Conservation (phyloP, 208 protist species). For the Vickermania spadyakhi region DNA sequence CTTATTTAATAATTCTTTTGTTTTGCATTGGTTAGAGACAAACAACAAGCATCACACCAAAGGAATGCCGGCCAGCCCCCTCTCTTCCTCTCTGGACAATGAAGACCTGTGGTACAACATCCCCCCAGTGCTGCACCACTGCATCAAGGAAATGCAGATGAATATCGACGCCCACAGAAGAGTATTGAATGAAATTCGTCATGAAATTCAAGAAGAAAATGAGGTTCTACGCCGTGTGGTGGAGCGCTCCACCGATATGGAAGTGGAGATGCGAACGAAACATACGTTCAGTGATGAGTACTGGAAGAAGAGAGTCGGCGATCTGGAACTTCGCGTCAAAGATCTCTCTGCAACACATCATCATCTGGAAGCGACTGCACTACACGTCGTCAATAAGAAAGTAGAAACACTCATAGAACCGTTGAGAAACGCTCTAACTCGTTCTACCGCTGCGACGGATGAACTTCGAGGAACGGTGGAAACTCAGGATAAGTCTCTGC, state of each 20-base stretch:
- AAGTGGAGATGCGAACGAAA: slow-evolving; percentile 36
- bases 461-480: not conserved
- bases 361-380: too few species aligned
- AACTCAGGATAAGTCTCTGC: not conserved
- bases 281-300: slow-evolving; percentile 11
- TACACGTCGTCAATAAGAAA: too few species aligned
- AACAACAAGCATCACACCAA: too few species aligned
- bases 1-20: slow-evolving; percentile 2
- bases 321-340: not conserved
- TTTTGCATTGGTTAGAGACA: not conserved
- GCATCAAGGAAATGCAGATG: slow-evolving; percentile 43
- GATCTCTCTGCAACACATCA: too few species aligned
- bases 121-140: slow-evolving; percentile 39
- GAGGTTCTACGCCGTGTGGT: slow-evolving; percentile 28
- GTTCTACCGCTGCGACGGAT: too few species aligned
- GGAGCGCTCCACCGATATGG: slow-evolving; percentile 44
- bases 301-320: not conserved
- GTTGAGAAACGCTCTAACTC: too few species aligned
- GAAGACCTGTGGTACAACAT: slow-evolving; percentile 78
- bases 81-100: slow-evolving; percentile 19
- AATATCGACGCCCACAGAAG: slow-evolving; percentile 22
- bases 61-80: too few species aligned
- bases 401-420: too few species aligned
- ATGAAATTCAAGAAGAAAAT: slow-evolving; percentile 38
- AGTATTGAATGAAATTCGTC: slow-evolving; percentile 18